Evolutionary conservation across 345 rosid genomes (phyloP), one percentile per base, ranked within the genome.

Genomic region (Geranium brycei): DNA sequence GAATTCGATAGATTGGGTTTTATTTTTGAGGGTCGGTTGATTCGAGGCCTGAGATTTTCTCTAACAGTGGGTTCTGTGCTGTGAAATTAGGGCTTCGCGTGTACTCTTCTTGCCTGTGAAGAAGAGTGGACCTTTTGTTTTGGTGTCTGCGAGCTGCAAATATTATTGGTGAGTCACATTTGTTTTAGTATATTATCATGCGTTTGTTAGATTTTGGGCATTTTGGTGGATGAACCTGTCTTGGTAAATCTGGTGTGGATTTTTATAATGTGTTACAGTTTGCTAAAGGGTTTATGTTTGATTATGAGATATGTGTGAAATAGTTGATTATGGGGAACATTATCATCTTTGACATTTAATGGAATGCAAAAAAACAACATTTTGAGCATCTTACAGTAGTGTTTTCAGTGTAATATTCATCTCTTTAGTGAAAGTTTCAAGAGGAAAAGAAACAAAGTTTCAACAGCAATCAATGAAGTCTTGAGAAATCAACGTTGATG

Each of bases 11-110:
- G 53, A 47, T 35, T 35, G 41, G 7, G 41, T 23, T 35, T 35
- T 35, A 3, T 35, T 35, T 35, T 35, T 3, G 41, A 4, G 41
- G 41, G 41, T 35, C 10, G 7, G 41, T 35, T 35, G 41, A 68
- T 59, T 2, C 3, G 23, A 61, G 51, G 61, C 17, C 28, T 58
- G 31, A 17, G 66, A 51, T 67, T 65, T 78, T 32, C 68, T 38
- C 78, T 74, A 70, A 75, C 69, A 66, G 63, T 69, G 75, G 76
- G 68, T 73, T 74, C 71, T 72, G 59, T 73, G 65, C 59, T 71
- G 70, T 71, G 68, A 74, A 74, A 77, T 68, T 80, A 65, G 73
- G 73, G 60, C 61, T 67, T 62, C 59, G 5, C 59, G 59, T 57
- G 16, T 57, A 0, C 59, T 16, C 14, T 47, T 18, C 40, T 1